A percentile compares a stretch with the other conserved stretches of the same genome.
phyloP scores from a whole-genome alignment of 805 yeast genomes.

The Lipomyces chichibuensis region DNA sequence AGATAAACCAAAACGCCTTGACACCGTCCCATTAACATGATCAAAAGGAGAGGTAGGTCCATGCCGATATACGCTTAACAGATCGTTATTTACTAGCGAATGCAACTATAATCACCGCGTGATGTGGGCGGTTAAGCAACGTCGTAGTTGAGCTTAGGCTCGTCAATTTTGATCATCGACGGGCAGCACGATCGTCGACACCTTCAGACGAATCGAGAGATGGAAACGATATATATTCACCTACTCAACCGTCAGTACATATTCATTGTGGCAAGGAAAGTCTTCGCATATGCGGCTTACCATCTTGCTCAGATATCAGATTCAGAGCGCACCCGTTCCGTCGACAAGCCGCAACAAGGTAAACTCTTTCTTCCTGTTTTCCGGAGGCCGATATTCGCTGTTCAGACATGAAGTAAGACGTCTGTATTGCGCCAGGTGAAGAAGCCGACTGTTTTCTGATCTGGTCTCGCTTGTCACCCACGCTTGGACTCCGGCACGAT shows the following conservation, averaged over 20 bases:
- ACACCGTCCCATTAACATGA: background rate
- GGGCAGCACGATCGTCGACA: slow-evolving; percentile 2
- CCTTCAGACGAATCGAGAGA: slow-evolving; percentile 18
- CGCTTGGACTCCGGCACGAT: background rate
- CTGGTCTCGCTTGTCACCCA: slow-evolving; percentile 7
- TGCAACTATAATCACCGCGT: background rate
- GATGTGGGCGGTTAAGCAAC: too few species aligned
- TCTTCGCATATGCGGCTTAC: background rate
- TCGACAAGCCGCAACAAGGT: slow-evolving; percentile 22
- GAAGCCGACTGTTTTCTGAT: background rate
- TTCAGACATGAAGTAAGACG: background rate
- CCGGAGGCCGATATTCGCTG: background rate
- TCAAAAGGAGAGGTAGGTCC: background rate
- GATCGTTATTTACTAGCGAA: background rate
- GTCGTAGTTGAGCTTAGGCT: background rate
- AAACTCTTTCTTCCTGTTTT: slow-evolving; percentile 6
- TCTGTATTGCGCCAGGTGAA: background rate
- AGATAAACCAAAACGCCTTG: background rate
- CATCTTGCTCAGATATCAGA: slow-evolving; percentile 21
- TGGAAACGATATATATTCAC: slow-evolving; percentile 26
- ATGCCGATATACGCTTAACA: background rate
- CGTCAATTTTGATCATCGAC: background rate
- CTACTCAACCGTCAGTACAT: slow-evolving; percentile 4
- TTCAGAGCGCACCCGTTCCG: slow-evolving; percentile 21
- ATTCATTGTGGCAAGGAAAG: background rate